Evolutionary conservation across 108 stramenopile genomes (phyloP), one percentile per base, ranked within the genome.

Genomic region (Aurantiochytrium sp.): DNA sequence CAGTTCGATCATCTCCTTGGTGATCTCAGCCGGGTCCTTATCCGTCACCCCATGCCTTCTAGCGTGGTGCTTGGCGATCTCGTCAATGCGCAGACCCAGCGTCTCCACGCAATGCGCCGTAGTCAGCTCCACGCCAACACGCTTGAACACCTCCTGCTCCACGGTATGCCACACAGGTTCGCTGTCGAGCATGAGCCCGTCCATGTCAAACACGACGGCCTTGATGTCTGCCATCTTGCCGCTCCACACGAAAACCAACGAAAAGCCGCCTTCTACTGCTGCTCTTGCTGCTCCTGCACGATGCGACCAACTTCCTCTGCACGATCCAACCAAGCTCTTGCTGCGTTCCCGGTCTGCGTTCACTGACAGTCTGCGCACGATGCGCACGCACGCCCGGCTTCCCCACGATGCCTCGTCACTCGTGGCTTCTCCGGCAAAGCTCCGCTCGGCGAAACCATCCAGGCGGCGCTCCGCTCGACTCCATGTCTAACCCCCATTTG

Each of bases 111-210:
- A 83, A 45, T 83, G n/a, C 28, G 45, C 76, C 25, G 45, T 53
- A 0, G 49, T 83, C 25, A 83, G 76, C 8, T 23, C 28, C 51
- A 83, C 49, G n/a, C 76, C 76, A 12, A 53, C 45, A 2, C 51
- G 45, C 51, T 21, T 25, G 4, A 83, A 83, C 0, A 83, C 76
- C 76, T 83, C 76, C n/a, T 53, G 19, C 51, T 83, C 76, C n/a
- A 53, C 76, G 43, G 45, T 53, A 35, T 83, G 76, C 76, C 76
- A 83, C 10, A 83, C 49, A 6, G 76, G 76, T 23, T 83, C 76
- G 51, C 76, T 83, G 51, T 83, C 76, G 49, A 83, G 49, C 76
- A 83, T 83, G 49, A 83, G 76, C 45, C 76, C 76, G 51, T 83
- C 76, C 76, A 83, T 83, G 4, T 83, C 76, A 23, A 83, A 83